These are phyloP conservation scores for Lipomyces mesembrius DNA, from an alignment of 805 yeast species.

Conservation along the genomic window DNA sequence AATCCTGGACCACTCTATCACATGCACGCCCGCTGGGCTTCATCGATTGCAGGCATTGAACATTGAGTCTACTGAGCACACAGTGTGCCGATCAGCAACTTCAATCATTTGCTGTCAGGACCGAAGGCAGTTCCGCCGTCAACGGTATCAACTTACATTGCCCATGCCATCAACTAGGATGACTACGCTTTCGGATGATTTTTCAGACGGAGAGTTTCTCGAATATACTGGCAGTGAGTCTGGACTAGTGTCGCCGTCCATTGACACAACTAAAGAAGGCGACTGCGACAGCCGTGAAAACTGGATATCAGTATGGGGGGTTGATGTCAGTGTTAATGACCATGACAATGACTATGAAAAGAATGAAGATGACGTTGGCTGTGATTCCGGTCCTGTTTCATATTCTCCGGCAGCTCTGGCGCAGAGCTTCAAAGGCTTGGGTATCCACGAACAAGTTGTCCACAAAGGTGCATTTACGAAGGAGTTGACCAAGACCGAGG, in stretches of 20 bases:
- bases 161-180: not conserved
- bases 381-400: not conserved
- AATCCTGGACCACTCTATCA: not conserved
- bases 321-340: not conserved
- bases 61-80: not conserved
- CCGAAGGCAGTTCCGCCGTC: not conserved
- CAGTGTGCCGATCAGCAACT: not conserved
- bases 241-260: not conserved
- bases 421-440: not conserved
- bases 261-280: not conserved
- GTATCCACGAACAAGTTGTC: constrained; percentile 14
- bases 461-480: constrained; percentile 1
- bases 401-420: constrained; percentile 8
- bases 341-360: not conserved
- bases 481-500: constrained; percentile 8
- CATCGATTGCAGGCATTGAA: not conserved
- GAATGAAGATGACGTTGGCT: not conserved
- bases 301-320: constrained; percentile 9
- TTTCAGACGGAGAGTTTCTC: constrained; percentile 7
- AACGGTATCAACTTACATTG: not conserved
- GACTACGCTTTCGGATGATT: not conserved
- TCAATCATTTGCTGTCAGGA: not conserved
- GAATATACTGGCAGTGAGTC: not conserved
- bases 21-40: not conserved
- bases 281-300: not conserved